A percentile compares a stretch with the other conserved stretches of the same genome.
Evolutionary conservation across 805 yeast species (phyloP).

Genomic region (Metschnikowia matae): DNA sequence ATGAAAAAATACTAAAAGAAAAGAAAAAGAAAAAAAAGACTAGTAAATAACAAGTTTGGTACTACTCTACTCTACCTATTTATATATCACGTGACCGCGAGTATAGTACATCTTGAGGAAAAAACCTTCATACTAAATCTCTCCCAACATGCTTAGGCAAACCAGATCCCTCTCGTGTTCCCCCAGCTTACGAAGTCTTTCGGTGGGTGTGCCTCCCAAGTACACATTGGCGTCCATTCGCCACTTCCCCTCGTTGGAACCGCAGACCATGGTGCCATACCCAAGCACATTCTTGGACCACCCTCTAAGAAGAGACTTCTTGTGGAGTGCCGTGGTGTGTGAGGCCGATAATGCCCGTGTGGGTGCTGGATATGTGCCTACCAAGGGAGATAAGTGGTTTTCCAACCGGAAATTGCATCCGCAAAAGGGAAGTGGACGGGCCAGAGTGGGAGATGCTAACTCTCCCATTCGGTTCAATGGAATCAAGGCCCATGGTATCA

Average conservation of each 20-base stretch:
- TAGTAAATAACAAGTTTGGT: not conserved
- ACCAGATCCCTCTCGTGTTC: constrained; percentile 2
- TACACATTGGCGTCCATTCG: constrained; percentile 76
- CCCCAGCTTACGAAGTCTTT: constrained; percentile 9
- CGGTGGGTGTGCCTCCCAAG: constrained; percentile 48
- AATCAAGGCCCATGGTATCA: constrained; percentile 83
- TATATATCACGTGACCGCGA: not conserved
- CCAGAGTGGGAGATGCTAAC: constrained; percentile 94
- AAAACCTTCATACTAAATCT: not conserved
- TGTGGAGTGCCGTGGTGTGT: constrained; percentile 91
- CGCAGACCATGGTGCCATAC: constrained; percentile 71
- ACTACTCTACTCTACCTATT: not conserved
- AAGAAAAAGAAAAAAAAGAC: not conserved
- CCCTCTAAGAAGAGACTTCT: constrained; percentile 83
- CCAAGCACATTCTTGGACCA: constrained; percentile 64
- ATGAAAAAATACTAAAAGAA: not conserved
- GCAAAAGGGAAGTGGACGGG: constrained; percentile 93
- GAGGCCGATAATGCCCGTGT: constrained; percentile 89
- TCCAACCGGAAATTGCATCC: constrained; percentile 77
- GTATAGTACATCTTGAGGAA: not conserved
- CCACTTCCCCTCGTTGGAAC: constrained; percentile 87
- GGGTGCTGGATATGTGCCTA: constrained; percentile 82
- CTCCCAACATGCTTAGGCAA: constrained; percentile 2
- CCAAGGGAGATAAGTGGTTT: constrained; percentile 81
- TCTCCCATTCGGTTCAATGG: constrained; percentile 91